phyloP scores from a whole-genome alignment of 1,139 yeast species.

The Meyerozyma athensensis region DNA sequence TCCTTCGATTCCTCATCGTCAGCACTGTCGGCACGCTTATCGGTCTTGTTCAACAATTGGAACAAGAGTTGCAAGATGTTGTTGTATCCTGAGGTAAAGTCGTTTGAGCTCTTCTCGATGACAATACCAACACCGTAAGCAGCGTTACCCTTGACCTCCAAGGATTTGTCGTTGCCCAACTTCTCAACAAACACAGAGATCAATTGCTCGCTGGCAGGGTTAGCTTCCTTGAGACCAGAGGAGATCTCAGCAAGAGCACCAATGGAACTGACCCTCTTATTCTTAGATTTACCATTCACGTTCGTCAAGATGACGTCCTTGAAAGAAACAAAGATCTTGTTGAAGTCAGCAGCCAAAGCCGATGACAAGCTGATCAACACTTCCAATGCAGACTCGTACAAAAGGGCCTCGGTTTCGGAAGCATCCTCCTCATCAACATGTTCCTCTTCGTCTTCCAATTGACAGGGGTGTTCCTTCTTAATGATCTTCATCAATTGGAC shows the following conservation, averaged over 20 bases:
- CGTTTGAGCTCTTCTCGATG: conserved; percentile 55
- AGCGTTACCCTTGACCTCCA: conserved; percentile 91
- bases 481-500: conserved; percentile 65
- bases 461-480: conserved; percentile 80
- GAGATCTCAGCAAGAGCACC: conserved; percentile 92
- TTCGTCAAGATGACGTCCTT: conserved; percentile 61
- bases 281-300: conserved; percentile 59
- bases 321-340: conserved; percentile 66
- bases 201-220: conserved; percentile 67
- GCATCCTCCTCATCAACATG: conserved; percentile 63
- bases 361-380: conserved; percentile 72
- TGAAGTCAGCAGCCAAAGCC: conserved; percentile 73
- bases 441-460: conserved; percentile 50
- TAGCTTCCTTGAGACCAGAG: conserved; percentile 63
- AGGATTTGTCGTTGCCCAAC: conserved; percentile 69
- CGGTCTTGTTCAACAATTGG: conserved; percentile 74
- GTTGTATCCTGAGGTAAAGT: conserved; percentile 61
- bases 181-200: conserved; percentile 65
- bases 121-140: conserved; percentile 93
- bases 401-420: conserved; percentile 82
- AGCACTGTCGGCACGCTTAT: conserved; percentile 56
- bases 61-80: conserved; percentile 72
- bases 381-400: conserved; percentile 82
- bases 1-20: conserved; percentile 80
- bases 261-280: conserved; percentile 76